These are phyloP conservation scores for Aspergillus thermomutatus DNA, from an alignment of 2,329 filamentous ascomycete species.

Conservation along the genomic window DNA sequence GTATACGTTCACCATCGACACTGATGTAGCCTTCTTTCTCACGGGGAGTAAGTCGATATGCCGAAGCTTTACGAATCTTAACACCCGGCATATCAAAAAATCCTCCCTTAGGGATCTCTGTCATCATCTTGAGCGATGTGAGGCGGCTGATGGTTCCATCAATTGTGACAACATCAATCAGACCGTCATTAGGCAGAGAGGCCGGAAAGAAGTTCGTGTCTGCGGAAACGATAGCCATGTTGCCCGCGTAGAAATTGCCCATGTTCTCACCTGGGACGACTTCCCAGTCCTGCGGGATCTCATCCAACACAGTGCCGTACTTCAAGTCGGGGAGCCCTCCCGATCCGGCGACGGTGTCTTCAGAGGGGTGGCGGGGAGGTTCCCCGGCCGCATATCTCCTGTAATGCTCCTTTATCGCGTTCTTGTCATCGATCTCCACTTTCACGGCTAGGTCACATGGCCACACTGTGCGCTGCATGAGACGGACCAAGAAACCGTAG, in stretches of 20 bases:
- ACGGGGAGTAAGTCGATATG: constrained; percentile 78
- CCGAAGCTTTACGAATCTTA: constrained; percentile 78
- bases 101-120: constrained; percentile 66
- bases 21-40: constrained; percentile 78
- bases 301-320: constrained; percentile 76
- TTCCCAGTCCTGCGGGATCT: constrained; percentile 74
- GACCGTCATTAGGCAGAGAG: constrained; percentile 76
- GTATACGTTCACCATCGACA: constrained; percentile 85
- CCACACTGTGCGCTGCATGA: constrained; percentile 74
- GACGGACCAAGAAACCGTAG: constrained; percentile 73
- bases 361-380: constrained; percentile 14
- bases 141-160: constrained; percentile 68
- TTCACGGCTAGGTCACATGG: constrained; percentile 87
- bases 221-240: constrained; percentile 89
- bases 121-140: constrained; percentile 66
- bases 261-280: constrained; percentile 70
- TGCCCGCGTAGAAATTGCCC: constrained; percentile 91
- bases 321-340: constrained; percentile 67
- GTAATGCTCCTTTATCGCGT: constrained; percentile 71
- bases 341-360: constrained; percentile 41
- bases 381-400: constrained; percentile 44
- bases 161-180: constrained; percentile 79
- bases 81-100: constrained; percentile 80
- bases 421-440: constrained; percentile 74
- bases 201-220: constrained; percentile 80